Conservation (phyloP, 768 basidiomycete genomes). For the Leucocoprinus leucothites region DNA sequence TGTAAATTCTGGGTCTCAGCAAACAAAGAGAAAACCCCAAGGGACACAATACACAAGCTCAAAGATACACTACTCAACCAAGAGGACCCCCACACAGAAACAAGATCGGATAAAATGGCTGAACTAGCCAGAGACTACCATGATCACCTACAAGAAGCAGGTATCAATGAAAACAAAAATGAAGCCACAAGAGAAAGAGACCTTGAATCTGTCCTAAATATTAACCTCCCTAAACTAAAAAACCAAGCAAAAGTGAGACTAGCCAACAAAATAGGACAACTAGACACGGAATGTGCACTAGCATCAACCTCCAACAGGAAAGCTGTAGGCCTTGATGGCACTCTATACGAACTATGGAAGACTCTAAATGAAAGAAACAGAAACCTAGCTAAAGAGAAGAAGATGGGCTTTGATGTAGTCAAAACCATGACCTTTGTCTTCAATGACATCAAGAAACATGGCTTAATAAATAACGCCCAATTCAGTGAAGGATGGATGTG, state of each 20-base stretch:
- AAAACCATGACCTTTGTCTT: constrained; percentile 12
- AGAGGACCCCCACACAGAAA: constrained; percentile 7
- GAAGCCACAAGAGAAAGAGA: not conserved
- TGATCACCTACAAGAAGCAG: constrained; percentile 22
- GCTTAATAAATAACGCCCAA: constrained; percentile 4
- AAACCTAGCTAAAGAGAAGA: not conserved
- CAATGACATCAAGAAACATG: constrained; percentile 27
- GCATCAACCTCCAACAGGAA: constrained; percentile 10
- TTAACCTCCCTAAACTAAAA: not conserved
- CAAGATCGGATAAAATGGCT: constrained; percentile 27
- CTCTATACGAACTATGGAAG: constrained; percentile 26
- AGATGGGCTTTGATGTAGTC: constrained; percentile 11
- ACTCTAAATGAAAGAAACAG: not conserved
- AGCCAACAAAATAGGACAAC: not conserved
- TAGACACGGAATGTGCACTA: constrained; percentile 4
- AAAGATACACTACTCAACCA: not conserved
- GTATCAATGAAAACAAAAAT: constrained; percentile 6
- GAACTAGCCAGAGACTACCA: constrained; percentile 26
- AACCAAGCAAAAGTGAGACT: not conserved
- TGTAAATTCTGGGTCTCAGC: constrained; percentile 8
- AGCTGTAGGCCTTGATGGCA: constrained; percentile 19
- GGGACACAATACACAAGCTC: constrained; percentile 13
- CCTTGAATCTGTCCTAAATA: not conserved
- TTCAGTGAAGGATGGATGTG: constrained; percentile 35
- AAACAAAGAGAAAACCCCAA: constrained; percentile 12